Conservation (phyloP, 2,329 filamentous ascomycete species). For the Ceratocystis lukuohia region DNA sequence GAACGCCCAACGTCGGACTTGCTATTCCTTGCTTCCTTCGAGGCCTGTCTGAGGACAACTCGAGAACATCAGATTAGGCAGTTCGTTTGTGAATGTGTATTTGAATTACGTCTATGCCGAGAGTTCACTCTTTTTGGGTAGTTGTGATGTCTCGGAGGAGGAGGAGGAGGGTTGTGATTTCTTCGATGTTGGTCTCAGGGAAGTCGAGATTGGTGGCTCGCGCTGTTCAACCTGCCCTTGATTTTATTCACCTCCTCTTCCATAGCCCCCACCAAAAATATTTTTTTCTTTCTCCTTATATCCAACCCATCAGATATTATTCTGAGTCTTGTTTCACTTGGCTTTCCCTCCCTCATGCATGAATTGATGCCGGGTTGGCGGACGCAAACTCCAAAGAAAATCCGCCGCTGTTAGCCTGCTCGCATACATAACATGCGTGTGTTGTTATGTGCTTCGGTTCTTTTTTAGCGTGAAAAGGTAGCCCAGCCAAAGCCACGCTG, state of each 20-base stretch:
- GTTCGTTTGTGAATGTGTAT: slow-evolving; percentile 14
- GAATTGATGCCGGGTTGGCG: not conserved
- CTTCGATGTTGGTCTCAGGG: not conserved
- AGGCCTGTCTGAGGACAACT: not conserved
- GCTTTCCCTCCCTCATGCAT: not conserved
- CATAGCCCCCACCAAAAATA: no score
- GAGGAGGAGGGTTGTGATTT: not conserved
- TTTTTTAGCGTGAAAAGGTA: not conserved
- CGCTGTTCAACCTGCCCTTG: not conserved
- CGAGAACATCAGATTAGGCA: slow-evolving; percentile 1
- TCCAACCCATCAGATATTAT: not conserved
- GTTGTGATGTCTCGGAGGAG: not conserved
- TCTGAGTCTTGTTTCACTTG: not conserved
- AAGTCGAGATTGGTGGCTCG: not conserved
- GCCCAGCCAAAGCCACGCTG: not conserved
- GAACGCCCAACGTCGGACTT: not conserved
- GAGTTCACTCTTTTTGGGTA: not conserved
- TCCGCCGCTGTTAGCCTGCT: no score
- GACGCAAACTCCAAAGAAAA: not conserved
- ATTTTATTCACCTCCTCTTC: not conserved
- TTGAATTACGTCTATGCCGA: slow-evolving; percentile 11
- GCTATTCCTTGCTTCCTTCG: not conserved
- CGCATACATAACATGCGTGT: not conserved
- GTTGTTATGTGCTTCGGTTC: not conserved
- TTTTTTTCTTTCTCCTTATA: no score